These are phyloP conservation scores for Clavispora fructus DNA, from an alignment of 805 yeast genomes.

Conservation along the genomic window DNA sequence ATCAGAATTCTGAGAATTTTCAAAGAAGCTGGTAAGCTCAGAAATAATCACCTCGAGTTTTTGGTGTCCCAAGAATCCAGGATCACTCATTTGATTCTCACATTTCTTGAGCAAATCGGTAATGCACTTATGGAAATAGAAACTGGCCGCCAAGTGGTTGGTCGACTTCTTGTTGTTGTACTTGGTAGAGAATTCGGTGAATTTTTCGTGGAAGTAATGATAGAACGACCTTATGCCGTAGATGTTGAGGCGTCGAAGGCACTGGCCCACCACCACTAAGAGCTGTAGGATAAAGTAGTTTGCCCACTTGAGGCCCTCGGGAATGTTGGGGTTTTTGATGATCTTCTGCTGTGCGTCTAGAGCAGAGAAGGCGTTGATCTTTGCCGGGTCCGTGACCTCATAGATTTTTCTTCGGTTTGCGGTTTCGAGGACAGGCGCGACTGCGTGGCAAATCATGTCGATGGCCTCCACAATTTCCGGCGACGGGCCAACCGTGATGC, in stretches of 20 bases:
- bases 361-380: constrained; percentile 65
- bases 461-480: constrained; percentile 53
- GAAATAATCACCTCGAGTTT: constrained; percentile 58
- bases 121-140: constrained; percentile 51
- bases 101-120: constrained; percentile 40
- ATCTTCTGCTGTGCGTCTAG: constrained; percentile 63
- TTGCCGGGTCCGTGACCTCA: constrained; percentile 59
- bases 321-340: constrained; percentile 45
- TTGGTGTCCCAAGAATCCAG: constrained; percentile 55
- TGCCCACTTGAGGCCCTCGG: constrained; percentile 73
- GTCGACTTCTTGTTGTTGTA: constrained; percentile 53
- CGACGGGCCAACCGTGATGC: constrained; percentile 50
- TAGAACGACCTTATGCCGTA: constrained; percentile 82
- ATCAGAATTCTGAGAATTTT: constrained; percentile 33
- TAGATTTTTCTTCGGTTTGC: constrained; percentile 63
- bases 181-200: constrained; percentile 54
- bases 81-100: constrained; percentile 36
- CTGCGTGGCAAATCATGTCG: constrained; percentile 54
- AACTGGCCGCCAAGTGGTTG: constrained; percentile 55
- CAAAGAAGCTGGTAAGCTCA: constrained; percentile 55
- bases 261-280: constrained; percentile 67
- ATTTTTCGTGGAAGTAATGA: constrained; percentile 56
- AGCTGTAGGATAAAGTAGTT: constrained; percentile 57
- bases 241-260: constrained; percentile 60
- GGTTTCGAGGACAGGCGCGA: constrained; percentile 57